Conservation (phyloP, 805 yeast species). For the Myxozyma mucilagina region DNA sequence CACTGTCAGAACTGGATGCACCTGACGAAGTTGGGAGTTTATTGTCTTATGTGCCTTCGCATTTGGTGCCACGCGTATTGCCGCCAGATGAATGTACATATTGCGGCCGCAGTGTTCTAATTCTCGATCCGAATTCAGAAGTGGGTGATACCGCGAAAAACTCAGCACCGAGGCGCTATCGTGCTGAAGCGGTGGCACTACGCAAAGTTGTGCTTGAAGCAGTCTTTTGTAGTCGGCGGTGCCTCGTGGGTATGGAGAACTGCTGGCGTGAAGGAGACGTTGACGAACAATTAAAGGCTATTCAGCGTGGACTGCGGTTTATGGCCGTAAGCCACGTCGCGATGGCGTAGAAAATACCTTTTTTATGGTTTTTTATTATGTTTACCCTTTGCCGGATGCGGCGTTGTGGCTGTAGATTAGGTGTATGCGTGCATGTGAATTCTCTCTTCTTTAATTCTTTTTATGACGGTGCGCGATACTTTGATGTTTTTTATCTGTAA, state of each 20-base stretch:
- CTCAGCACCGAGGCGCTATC: slow-evolving; percentile 11
- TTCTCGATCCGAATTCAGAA: neutral
- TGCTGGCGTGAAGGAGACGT: slow-evolving; percentile 26
- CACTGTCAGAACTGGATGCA: slow-evolving; percentile 24
- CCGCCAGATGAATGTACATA: slow-evolving; percentile 27
- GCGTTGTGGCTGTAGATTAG: neutral
- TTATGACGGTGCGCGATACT: too few species aligned
- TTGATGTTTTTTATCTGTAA: too few species aligned
- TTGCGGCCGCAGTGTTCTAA: slow-evolving; percentile 15
- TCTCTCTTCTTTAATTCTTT: too few species aligned
- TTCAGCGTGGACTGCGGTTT: slow-evolving; percentile 26
- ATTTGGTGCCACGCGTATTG: slow-evolving; percentile 13
- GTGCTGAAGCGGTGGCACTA: slow-evolving; percentile 17
- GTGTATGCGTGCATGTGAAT: neutral
- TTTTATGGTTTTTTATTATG: neutral
- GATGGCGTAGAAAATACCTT: neutral
- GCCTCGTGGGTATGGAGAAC: slow-evolving; percentile 16
- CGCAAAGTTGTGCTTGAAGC: slow-evolving; percentile 23
- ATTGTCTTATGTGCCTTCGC: slow-evolving; percentile 19
- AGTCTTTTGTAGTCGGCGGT: slow-evolving; percentile 23
- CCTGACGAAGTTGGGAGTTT: neutral
- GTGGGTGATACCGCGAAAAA: neutral
- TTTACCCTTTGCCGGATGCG: neutral
- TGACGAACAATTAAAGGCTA: slow-evolving; percentile 20
- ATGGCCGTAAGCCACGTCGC: slow-evolving; percentile 9